Base-by-base conservation (phyloP, 2,329 filamentous ascomycete genomes). In the Cladosporium sp. region DNA sequence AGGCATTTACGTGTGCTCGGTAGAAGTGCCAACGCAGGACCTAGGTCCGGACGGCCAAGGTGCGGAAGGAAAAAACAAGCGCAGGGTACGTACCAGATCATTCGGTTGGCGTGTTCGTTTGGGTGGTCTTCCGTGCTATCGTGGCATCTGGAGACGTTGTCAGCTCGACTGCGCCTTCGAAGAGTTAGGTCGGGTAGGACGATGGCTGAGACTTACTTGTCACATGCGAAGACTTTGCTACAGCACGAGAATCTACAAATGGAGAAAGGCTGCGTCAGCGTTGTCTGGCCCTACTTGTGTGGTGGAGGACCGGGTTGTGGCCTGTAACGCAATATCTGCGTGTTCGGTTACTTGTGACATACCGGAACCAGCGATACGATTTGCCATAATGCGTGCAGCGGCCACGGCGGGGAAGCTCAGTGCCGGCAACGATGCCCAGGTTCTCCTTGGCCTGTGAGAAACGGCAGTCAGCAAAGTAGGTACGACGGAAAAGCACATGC, bases 51-150 rank as follows among this genome's bases (percentile, higher is more conserved):
- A 26, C 1, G 49, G 25, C 48, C 13, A 14, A 21, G 18, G 11
- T 6, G 51, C 26, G 5, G 10, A 34, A 7, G 30, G 39, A 57
- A 21, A 32, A 57, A 21, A 32, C 32, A 58, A 43, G 53, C 21
- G 34, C 14, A 28, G 23, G 14, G 16, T 46, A 73, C 79, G 66
- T 77, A 83, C 81, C 91, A 94, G 39, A 94, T 87, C 91, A 95
- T 95, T 58, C 91, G 83, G 72, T 89, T 92, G 8, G 92, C 92
- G 83, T 91, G 92, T 79, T 95, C 92, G 69, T 91, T 89, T 8
- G 85, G 80, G 78, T 96, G 92, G 59, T 90, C 88, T 70, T 88
- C 86, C 11, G 79, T 84, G 18, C 80, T 84, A 75, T 95, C 91
- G 73, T 96, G 92, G 78, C 92, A 96, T 79, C 85, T 86, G 73